Percentiles rank a stretch among this genome's conserved stretches.
These are phyloP conservation scores for Geoglossum cookeanum DNA, from an alignment of 2,329 filamentous ascomycete genomes.

Conservation along the genomic window DNA sequence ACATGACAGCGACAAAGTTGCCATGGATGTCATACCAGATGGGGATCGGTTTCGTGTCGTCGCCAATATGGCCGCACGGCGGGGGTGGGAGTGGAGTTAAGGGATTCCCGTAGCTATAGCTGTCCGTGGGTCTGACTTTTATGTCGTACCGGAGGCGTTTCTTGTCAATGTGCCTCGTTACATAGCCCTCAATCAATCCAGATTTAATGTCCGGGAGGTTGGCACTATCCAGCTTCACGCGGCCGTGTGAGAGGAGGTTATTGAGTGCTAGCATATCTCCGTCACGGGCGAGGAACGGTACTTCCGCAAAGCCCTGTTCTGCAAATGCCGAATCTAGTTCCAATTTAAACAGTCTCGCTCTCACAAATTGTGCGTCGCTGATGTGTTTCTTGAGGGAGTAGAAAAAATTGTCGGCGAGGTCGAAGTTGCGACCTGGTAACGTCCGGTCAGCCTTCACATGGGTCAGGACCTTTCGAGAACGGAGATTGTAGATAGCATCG, in stretches of 20 bases:
- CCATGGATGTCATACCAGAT: constrained; percentile 31
- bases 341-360: constrained; percentile 24
- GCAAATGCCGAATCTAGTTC: constrained; percentile 22
- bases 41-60: constrained; percentile 17
- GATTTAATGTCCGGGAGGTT: constrained; percentile 25
- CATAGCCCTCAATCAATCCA: constrained; percentile 27
- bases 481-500: constrained; percentile 22
- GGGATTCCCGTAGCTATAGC: constrained; percentile 24
- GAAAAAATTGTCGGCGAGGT: constrained; percentile 24
- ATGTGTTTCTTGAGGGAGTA: constrained; percentile 21
- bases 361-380: constrained; percentile 21
- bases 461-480: constrained; percentile 22
- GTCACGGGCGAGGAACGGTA: constrained; percentile 22
- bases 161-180: constrained; percentile 27
- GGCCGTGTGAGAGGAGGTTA: constrained; percentile 21
- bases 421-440: constrained; percentile 24
- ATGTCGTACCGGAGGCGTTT: constrained; percentile 23
- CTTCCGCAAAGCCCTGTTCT: constrained; percentile 14
- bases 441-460: constrained; percentile 21
- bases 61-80: background rate
- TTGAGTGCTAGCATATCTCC: constrained; percentile 25
- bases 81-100: constrained; percentile 4
- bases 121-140: constrained; percentile 18
- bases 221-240: constrained; percentile 19
- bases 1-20: constrained; percentile 18